Evolutionary conservation across 306 rosid genomes (phyloP).

Genomic region (Acacia crassicarpa): DNA sequence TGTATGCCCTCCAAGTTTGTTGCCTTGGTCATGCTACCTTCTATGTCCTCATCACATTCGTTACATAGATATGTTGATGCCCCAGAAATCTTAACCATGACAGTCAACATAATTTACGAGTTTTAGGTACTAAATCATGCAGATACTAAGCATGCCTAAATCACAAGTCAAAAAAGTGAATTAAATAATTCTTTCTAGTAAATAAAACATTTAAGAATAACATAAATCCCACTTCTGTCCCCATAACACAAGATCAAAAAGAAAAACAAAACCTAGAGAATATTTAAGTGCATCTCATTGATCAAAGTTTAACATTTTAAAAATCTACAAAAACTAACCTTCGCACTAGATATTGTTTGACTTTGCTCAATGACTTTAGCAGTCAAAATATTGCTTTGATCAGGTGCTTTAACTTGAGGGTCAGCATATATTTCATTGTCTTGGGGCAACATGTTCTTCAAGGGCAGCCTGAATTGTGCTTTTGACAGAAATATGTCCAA

Average conservation of each 20-base stretch:
- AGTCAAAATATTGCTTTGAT: slow-evolving; percentile 32
- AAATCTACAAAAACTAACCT: slow-evolving; percentile 41
- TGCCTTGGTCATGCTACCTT: too few relatives aligned
- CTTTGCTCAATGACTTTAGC: slow-evolving; percentile 43
- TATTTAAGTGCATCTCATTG: background rate
- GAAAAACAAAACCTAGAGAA: background rate
- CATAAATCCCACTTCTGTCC: background rate
- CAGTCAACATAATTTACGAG: background rate
- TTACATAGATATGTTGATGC: background rate
- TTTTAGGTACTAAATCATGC: slow-evolving; percentile 2
- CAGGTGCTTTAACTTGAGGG: slow-evolving; percentile 35
- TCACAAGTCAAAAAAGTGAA: background rate
- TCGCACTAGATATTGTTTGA: slow-evolving; percentile 35
- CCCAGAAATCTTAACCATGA: background rate
- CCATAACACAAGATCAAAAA: background rate
- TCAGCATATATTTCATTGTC: slow-evolving; percentile 33
- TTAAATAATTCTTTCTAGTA: slow-evolving; percentile 1
- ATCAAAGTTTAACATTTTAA: background rate
- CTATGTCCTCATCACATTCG: too few relatives aligned
- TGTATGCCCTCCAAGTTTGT: too few relatives aligned
- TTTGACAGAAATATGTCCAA: too few relatives aligned
- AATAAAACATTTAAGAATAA: background rate
- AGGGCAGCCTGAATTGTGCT: too few relatives aligned
- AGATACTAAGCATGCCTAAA: background rate
- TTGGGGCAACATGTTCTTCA: too few relatives aligned